A percentile compares a stretch with the other conserved stretches of the same genome.
Evolutionary conservation across 1,139 yeast species (phyloP).

Genomic region (Magnusiomyces ingens): DNA sequence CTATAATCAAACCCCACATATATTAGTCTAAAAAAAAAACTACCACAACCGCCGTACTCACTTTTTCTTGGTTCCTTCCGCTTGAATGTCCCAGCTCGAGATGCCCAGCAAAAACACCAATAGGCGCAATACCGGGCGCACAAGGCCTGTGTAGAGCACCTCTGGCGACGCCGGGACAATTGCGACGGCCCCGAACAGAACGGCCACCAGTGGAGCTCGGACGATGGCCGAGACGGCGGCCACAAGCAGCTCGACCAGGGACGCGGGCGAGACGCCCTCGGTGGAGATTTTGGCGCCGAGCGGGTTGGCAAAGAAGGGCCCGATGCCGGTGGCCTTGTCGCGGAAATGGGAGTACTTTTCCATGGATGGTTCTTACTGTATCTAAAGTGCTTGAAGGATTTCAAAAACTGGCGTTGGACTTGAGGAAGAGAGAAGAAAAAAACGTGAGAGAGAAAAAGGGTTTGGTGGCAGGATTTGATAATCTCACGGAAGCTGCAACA

Average conservation of each 20-base stretch:
- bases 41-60: conserved; percentile 9
- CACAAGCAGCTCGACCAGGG: conserved; percentile 3
- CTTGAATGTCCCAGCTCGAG: conserved; percentile 16
- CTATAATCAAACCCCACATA: not conserved
- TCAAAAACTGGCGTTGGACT: too few species aligned
- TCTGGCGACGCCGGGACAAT: conserved; percentile 15
- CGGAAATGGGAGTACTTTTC: conserved; percentile 38
- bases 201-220: conserved; percentile 22
- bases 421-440: not conserved
- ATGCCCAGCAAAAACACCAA: conserved; percentile 17
- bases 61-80: conserved; percentile 16
- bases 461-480: too few species aligned
- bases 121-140: conserved; percentile 19
- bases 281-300: conserved; percentile 1
- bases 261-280: conserved; percentile 1
- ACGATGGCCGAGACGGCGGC: conserved; percentile 20
- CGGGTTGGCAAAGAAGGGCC: conserved; percentile 32
- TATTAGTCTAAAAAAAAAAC: not conserved
- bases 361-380: too few species aligned
- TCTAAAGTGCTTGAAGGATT: too few species aligned
- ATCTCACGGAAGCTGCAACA: too few species aligned
- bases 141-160: conserved; percentile 14
- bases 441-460: not conserved
- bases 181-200: conserved; percentile 17
- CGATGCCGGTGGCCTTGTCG: conserved; percentile 38